These are phyloP conservation scores for Psilocybe cyanescens DNA, from an alignment of 768 basidiomycete genomes.

Conservation along the genomic window DNA sequence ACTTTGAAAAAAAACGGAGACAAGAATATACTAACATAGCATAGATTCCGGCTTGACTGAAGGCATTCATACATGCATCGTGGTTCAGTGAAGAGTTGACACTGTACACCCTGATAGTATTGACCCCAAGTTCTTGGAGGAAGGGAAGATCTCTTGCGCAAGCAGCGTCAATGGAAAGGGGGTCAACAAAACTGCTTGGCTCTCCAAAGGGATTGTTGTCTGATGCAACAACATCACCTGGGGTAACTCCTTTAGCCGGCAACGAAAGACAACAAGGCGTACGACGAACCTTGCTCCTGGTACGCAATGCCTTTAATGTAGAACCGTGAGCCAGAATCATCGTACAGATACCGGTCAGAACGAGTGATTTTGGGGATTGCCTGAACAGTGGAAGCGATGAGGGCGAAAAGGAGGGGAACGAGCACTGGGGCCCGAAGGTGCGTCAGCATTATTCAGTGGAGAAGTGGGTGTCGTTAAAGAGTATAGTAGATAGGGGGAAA, in stretches of 20 bases:
- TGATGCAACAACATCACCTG: constrained; percentile 47
- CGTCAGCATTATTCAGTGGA: constrained; percentile 10
- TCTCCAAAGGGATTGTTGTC: constrained; percentile 67
- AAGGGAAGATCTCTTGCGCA: constrained; percentile 83
- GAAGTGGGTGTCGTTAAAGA: constrained; percentile 2
- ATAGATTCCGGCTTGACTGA: constrained; percentile 85
- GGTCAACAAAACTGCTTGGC: constrained; percentile 80
- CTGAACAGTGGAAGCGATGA: constrained; percentile 52
- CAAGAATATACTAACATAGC: constrained; percentile 63
- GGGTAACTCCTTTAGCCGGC: background rate
- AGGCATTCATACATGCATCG: constrained; percentile 80
- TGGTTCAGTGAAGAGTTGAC: constrained; percentile 86
- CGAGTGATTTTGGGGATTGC: constrained; percentile 75
- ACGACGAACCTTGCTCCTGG: constrained; percentile 69
- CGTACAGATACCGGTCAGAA: constrained; percentile 81
- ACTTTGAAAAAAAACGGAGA: constrained; percentile 1
- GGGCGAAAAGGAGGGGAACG: constrained; percentile 40
- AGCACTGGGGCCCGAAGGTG: constrained; percentile 34
- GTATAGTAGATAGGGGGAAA: constrained; percentile 10
- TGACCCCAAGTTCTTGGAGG: constrained; percentile 77
- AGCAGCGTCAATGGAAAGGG: constrained; percentile 64
- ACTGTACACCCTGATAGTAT: constrained; percentile 84
- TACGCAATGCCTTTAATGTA: constrained; percentile 90
- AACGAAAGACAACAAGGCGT: background rate
- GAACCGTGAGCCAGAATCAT: constrained; percentile 74